Evolutionary conservation across 2,329 filamentous ascomycete genomes (phyloP), one percentile per base, ranked within the genome.

Genomic region (Penicillium capsulatum): DNA sequence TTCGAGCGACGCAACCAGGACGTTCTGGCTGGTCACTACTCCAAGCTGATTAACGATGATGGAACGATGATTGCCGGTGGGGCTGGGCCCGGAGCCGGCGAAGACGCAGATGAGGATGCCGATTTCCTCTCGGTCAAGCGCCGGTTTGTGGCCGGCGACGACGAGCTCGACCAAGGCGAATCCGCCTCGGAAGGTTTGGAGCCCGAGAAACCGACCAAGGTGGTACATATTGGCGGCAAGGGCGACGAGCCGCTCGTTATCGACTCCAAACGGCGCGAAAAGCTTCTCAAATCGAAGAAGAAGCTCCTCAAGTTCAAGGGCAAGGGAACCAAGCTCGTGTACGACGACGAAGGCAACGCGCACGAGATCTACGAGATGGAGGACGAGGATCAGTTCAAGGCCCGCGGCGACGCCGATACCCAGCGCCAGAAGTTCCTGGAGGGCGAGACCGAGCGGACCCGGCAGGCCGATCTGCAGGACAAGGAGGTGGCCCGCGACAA

Each of bases 1-100:
- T 96, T 97, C 66, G 91, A 96, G 71, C 78, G 92, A 45, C 86
- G 84, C 54, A 98, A 98, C 66, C 91, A 97, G 66, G 90, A 96
- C 60, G 86, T 98, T 20, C 69, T 98, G 49, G 90, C 91, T n/a
- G 81, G 84, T 40, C 92, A 98, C 67, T 97, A 96, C 71, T 80
- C 81, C 44, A 95, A 91, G 59, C 76, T 98, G 48, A 81, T 97
- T 44, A 75, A 75, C 35, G 75, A 82, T 27, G 80, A 77, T 28
- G 68, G 65, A 63, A 74, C 42, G 47, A 65, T 51, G 65, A 67
- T 47, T 60, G 65, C 33, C 49, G 49, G 34, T 8, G 42, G 42
- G n/a, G 50, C 60, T 20, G 55, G 61, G 22, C 59, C 63, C 24
- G 58, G 49, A 11, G 61, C 57, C 3, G 60, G 53, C 22, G 72